Base-by-base conservation (phyloP, 2,329 filamentous ascomycete species). In the Ophiostoma populinum region DNA sequence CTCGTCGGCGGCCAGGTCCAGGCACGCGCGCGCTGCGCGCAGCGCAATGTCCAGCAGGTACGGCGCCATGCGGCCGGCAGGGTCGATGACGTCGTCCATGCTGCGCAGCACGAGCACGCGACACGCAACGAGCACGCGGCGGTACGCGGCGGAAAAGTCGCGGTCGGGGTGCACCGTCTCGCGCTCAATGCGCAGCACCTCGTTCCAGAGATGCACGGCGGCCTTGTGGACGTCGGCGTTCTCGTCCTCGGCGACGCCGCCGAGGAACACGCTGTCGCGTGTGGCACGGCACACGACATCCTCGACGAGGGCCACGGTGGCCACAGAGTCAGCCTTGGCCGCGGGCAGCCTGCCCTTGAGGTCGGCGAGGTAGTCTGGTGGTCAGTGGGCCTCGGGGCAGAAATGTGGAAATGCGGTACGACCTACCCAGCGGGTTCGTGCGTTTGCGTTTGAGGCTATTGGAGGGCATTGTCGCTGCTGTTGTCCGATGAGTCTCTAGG, bases 91-190 rank as follows among this genome's bases (percentile, higher is more conserved):
- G n/a, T n/a, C n/a, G n/a, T n/a, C n/a, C n/a, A n/a, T n/a, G n/a
- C n/a, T n/a, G n/a, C n/a, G n/a, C n/a, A n/a, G n/a, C n/a, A n/a
- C 13, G 30, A 3, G 9, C 18, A 10, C 7, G 30, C 3, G 4
- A 87, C 53, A 11, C 75, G 55, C 46, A 81, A 83, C 0, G 80
- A 86, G 58, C 2, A 65, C 51, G 27, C 66, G 59, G 10, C 54
- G 52, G 11, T 57, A 13, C n/a, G 17, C 30, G 6, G n/a, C n/a
- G n/a, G n/a, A n/a, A n/a, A n/a, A n/a, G n/a, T n/a, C n/a, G n/a
- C n/a, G n/a, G n/a, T n/a, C n/a, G n/a, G n/a, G n/a, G n/a, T n/a
- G n/a, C n/a, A n/a, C n/a, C n/a, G n/a, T n/a, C 1, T 42, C 36
- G 2, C 38, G 34, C 9, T 17, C 21, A 3, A 43, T 22, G 4